These are phyloP conservation scores for Penicillium sclerotigenum DNA, from an alignment of 2,329 filamentous ascomycete species.

Conservation along the genomic window DNA sequence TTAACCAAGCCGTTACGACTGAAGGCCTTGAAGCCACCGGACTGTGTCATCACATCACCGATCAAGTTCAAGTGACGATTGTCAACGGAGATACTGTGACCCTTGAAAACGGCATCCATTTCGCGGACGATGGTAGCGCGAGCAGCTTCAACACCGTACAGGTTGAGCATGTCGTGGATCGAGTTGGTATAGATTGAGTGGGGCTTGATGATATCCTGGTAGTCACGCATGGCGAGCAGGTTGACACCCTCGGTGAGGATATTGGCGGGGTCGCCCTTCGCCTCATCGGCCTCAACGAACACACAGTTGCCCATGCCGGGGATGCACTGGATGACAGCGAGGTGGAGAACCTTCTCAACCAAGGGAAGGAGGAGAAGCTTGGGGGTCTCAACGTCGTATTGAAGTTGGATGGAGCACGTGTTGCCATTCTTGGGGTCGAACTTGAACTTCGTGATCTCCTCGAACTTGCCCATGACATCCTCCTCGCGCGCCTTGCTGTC, in stretches of 20 bases:
- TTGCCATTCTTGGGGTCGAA: slow-evolving; percentile 72
- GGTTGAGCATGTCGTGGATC: slow-evolving; percentile 75
- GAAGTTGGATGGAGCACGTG: slow-evolving; percentile 77
- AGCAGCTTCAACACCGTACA: slow-evolving; percentile 92
- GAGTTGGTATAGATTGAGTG: slow-evolving; percentile 89
- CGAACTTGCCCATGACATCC: slow-evolving; percentile 61
- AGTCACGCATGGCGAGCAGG: slow-evolving; percentile 83
- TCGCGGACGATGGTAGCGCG: slow-evolving; percentile 83
- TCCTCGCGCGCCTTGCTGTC: slow-evolving; percentile 55
- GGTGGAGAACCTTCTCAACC: slow-evolving; percentile 74
- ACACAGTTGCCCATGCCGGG: slow-evolving; percentile 71
- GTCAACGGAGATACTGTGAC: slow-evolving; percentile 90
- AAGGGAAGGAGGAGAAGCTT: slow-evolving; percentile 93
- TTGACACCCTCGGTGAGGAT: slow-evolving; percentile 85
- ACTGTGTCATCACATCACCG: slow-evolving; percentile 95
- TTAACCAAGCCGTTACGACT: slow-evolving; percentile 79
- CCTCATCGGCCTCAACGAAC: slow-evolving; percentile 59
- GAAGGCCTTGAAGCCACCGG: slow-evolving; percentile 84
- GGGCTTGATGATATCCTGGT: slow-evolving; percentile 79
- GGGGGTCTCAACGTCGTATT: slow-evolving; percentile 73
- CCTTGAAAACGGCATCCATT: slow-evolving; percentile 77
- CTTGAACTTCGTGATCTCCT: slow-evolving; percentile 70
- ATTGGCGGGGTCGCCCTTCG: slow-evolving; percentile 47
- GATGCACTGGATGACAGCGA: slow-evolving; percentile 84
- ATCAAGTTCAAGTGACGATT: slow-evolving; percentile 91